A percentile compares a stretch with the other conserved stretches of the same genome.
Conservation (phyloP, 1,284 basidiomycete genomes). For the Tausonia pullulans region DNA sequence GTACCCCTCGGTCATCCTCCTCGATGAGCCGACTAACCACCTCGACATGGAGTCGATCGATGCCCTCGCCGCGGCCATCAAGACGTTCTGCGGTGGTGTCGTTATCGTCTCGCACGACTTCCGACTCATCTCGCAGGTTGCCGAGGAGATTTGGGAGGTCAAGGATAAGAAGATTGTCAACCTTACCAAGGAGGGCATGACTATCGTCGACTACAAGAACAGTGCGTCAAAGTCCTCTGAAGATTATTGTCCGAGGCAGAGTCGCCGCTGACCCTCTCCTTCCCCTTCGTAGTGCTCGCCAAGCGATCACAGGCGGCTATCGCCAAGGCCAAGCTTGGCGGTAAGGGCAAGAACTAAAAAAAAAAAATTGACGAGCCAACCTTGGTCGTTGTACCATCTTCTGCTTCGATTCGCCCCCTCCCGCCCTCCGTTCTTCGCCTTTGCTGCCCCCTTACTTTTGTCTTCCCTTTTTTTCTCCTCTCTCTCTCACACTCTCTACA, state of each 20-base stretch:
- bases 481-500: neutral
- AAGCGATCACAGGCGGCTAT: constrained; percentile 31
- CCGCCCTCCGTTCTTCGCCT: neutral
- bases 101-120: constrained; percentile 97
- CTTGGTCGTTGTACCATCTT: neutral
- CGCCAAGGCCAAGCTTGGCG: constrained; percentile 16
- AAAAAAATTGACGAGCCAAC: too few species aligned
- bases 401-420: neutral
- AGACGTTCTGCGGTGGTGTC: constrained; percentile 93
- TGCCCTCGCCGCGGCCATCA: constrained; percentile 86
- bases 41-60: constrained; percentile 70
- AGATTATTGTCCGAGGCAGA: constrained; percentile 5
- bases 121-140: constrained; percentile 89
- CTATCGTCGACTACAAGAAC: constrained; percentile 83
- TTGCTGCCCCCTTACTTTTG: neutral
- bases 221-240: constrained; percentile 12
- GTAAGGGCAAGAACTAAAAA: constrained; percentile 4
- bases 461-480: neutral
- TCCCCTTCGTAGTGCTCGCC: constrained; percentile 4
- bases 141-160: constrained; percentile 97
- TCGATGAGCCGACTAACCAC: constrained; percentile 52
- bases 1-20: constrained; percentile 76
- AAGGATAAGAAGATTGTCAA: constrained; percentile 89
- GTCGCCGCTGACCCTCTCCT: constrained; percentile 10
- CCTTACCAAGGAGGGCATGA: constrained; percentile 76